Base-by-base conservation (phyloP, 495 filamentous ascomycete genomes). In the Bacidia rubella region DNA sequence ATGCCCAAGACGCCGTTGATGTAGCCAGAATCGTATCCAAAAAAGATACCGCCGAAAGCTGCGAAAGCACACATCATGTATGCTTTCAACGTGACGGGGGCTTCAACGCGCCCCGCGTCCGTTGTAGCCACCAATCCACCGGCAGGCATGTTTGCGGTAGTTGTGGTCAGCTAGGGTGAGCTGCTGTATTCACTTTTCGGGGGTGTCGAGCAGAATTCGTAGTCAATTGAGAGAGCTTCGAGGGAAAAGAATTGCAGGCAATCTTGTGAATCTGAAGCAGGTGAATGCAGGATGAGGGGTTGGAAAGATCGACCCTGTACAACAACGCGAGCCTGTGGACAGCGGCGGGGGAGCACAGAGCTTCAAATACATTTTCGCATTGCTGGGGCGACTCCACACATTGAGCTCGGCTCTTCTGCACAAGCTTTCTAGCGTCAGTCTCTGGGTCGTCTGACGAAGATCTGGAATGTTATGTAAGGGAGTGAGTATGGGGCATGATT, bases 21-120 rank as follows among this genome's bases (percentile, higher is more conserved):
- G 63, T 80, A 81, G 51, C 79, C 79, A 19, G 74, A 74, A 56
- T 83, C 79, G 55, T 78, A 81, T 23, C 78, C 78, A 68, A 80
- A 81, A 70, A 80, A 76, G 61, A 82, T 80, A 66, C 80, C 80
- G 49, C 80, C 80, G 61, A 84, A 83, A 10, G 79, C 73, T 41
- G 80, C 78, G 62, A 84, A 84, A 52, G 77, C 80, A 62, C 80
- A 83, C 69, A 85, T 76, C 25, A 82, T 64, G 62, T 85, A 83
- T 19, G 80, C 78, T 70, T 79, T 79, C 57, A 74, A 57, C 46
- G 79, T 82, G 52, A 83, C 76, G 42, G 80, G 80, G 9, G 80
- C 78, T 66, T 83, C 80, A 60, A 81, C 73, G 49, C 73, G 73
- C 54, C 68, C 65, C 38, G 69, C 63, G 60, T 79, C 73, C 60